Percentiles rank a stretch among this genome's conserved stretches.
Conservation (phyloP, 2,329 filamentous ascomycete genomes). For the Colletotrichum sp. region DNA sequence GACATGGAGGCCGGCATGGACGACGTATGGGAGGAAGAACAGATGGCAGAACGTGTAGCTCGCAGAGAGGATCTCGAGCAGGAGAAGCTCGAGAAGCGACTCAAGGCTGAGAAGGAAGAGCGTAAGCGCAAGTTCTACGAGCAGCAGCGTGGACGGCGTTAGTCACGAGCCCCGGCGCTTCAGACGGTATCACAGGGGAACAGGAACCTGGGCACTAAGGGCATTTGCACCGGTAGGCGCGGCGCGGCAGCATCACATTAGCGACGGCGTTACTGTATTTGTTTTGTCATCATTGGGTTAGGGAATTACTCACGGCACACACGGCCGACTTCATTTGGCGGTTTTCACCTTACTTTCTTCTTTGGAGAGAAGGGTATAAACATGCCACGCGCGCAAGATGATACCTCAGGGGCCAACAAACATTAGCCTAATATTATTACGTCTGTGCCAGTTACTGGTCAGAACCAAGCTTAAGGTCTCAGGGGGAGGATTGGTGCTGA, state of each 20-base stretch:
- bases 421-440: conserved; percentile 11
- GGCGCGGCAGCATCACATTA: conserved; percentile 33
- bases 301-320: neutral
- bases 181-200: neutral
- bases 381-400: neutral
- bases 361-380: neutral
- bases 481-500: neutral
- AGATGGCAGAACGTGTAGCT: conserved; percentile 63
- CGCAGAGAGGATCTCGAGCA: conserved; percentile 71
- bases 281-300: neutral
- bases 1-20: conserved; percentile 81
- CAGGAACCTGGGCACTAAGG: neutral
- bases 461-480: neutral
- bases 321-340: neutral
- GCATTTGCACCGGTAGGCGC: conserved; percentile 11
- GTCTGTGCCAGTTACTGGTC: neutral
- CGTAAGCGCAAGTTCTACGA: conserved; percentile 45
- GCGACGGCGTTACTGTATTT: conserved; percentile 40
- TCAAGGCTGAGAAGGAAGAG: conserved; percentile 68
- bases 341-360: neutral
- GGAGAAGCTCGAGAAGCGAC: conserved; percentile 63
- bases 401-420: neutral
- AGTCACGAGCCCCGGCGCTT: neutral
- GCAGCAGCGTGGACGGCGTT: conserved; percentile 22
- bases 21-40: conserved; percentile 77